A percentile compares a stretch with the other conserved stretches of the same genome.
These are phyloP conservation scores for Centaurea solstitialis DNA, from an alignment of 129 eudicot genomes.

Conservation along the genomic window DNA sequence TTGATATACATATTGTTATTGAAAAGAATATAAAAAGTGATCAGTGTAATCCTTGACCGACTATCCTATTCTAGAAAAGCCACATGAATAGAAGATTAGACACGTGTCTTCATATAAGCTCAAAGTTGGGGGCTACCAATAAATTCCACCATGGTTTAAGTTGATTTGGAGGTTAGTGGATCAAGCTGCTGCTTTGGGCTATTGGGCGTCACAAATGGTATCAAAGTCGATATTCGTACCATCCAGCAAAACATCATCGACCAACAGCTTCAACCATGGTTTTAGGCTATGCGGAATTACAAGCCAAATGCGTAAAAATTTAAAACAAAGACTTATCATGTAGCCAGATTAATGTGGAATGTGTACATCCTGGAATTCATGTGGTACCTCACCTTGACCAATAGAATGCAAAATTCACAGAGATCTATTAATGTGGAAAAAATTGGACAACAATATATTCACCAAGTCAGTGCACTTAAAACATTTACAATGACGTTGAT, in stretches of 20 bases:
- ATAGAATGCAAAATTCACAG: neutral
- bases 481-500: neutral
- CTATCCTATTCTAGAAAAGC: neutral
- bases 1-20: neutral
- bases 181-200: neutral
- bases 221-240: neutral
- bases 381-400: constrained; percentile 1
- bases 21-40: neutral
- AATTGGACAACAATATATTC: neutral
- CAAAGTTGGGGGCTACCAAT: neutral
- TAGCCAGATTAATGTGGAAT: neutral
- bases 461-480: neutral
- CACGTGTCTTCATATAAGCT: neutral
- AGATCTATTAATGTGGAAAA: neutral
- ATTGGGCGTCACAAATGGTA: neutral
- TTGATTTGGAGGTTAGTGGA: neutral
- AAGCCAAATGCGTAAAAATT: neutral
- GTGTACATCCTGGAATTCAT: neutral
- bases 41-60: neutral
- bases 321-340: neutral
- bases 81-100: neutral
- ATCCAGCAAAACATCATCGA: neutral
- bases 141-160: neutral
- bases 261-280: neutral
- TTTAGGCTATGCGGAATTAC: neutral